phyloP scores from a whole-genome alignment of 345 rosid species.

The Sonneratia caseolaris region DNA sequence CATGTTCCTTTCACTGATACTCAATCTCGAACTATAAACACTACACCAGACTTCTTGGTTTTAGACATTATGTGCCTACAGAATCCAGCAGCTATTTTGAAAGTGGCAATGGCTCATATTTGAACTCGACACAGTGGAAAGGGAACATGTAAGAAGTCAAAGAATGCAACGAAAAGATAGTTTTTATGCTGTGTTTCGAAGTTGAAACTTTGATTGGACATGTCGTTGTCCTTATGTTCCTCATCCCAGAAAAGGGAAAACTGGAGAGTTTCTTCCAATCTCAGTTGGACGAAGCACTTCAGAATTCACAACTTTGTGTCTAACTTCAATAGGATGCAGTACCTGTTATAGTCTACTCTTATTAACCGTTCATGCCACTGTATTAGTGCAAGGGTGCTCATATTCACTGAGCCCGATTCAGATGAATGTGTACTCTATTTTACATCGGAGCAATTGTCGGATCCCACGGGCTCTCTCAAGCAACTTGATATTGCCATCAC shows the following conservation, averaged over 20 bases:
- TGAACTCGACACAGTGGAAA: too few relatives aligned
- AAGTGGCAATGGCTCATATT: too few relatives aligned
- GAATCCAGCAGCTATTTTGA: neutral
- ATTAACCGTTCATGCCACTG: too few relatives aligned
- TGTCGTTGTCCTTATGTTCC: neutral
- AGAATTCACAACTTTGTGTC: too few relatives aligned
- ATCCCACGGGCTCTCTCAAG: constrained; percentile 73
- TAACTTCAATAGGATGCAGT: too few relatives aligned
- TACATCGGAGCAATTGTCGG: constrained; percentile 65
- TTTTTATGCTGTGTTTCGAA: neutral
- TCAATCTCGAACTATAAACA: neutral
- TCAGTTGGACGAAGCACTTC: too few relatives aligned
- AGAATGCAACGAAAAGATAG: neutral
- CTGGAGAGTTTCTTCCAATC: neutral
- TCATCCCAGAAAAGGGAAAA: neutral
- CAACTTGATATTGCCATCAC: constrained; percentile 81
- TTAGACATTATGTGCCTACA: neutral
- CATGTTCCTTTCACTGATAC: neutral
- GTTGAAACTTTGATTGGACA: neutral
- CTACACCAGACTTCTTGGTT: neutral
- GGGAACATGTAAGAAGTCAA: neutral
- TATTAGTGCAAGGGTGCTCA: too few relatives aligned
- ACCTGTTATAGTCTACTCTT: too few relatives aligned
- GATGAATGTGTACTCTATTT: constrained; percentile 14
- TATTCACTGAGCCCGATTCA: too few relatives aligned